Evolutionary conservation across 169 alveolate species (phyloP).

Genomic region (Hepatocystis sp.): DNA sequence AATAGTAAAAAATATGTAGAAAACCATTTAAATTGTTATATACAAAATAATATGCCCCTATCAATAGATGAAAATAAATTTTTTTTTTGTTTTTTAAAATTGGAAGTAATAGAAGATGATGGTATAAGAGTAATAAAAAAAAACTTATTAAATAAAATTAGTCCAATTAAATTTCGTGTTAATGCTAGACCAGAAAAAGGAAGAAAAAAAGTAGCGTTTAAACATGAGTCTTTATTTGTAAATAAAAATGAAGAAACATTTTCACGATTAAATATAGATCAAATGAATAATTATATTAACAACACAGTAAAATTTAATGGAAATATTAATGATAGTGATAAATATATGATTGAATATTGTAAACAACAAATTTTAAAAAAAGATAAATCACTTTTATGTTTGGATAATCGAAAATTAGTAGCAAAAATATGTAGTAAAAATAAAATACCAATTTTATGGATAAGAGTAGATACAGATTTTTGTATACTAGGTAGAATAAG

Average conservation of each 20-base stretch:
- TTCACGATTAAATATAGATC: background rate
- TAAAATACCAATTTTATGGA: conserved; percentile 89
- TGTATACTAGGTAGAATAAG: conserved; percentile 84
- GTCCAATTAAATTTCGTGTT: conserved; percentile 81
- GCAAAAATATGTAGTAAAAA: conserved; percentile 89
- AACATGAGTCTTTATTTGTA: conserved; percentile 41
- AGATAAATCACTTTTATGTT: conserved; percentile 77
- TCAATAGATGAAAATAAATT: conserved; percentile 73
- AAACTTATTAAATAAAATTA: conserved; percentile 70
- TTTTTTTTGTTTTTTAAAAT: conserved; percentile 34
- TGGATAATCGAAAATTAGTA: conserved; percentile 89
- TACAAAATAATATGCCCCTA: conserved; percentile 46
- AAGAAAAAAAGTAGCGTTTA: conserved; percentile 79
- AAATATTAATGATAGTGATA: conserved; percentile 77
- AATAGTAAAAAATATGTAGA: conserved; percentile 37
- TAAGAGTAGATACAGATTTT: conserved; percentile 85
- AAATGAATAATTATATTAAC: conserved; percentile 13
- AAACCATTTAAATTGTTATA: conserved; percentile 48
- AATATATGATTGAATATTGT: conserved; percentile 77
- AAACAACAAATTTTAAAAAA: conserved; percentile 76
- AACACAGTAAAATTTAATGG: conserved; percentile 78
- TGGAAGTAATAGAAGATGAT: conserved; percentile 79
- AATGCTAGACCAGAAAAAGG: conserved; percentile 89
- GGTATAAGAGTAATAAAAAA: conserved; percentile 81
- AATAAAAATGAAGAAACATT: conserved; percentile 21